phyloP scores from a whole-genome alignment of 2,329 filamentous ascomycete species.

The Aschersonia sp. region DNA sequence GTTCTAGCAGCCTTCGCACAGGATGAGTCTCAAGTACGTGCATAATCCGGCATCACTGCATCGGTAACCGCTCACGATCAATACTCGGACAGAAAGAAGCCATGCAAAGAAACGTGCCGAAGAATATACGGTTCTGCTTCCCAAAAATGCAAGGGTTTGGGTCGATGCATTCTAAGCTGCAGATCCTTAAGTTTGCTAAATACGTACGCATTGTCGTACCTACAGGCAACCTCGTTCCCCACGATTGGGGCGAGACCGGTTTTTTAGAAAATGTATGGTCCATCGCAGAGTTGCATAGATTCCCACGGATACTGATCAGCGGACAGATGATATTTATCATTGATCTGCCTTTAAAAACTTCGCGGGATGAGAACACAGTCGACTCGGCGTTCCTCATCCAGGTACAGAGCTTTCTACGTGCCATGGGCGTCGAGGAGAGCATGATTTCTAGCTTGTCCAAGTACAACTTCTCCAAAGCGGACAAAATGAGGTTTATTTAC shows the following conservation, averaged over 20 bases:
- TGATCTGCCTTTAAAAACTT: conserved; percentile 56
- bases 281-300: not conserved
- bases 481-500: conserved; percentile 65
- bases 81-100: conserved; percentile 22
- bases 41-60: not conserved
- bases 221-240: conserved; percentile 70
- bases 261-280: conserved; percentile 65
- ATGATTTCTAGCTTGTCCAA: conserved; percentile 54
- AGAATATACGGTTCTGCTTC: conserved; percentile 59
- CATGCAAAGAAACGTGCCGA: conserved; percentile 33
- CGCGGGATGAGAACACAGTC: conserved; percentile 11
- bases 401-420: conserved; percentile 54
- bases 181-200: conserved; percentile 64
- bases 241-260: conserved; percentile 81
- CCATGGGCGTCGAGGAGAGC: conserved; percentile 47
- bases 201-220: conserved; percentile 73
- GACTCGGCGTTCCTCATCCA: conserved; percentile 49
- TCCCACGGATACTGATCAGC: not conserved
- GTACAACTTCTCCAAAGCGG: conserved; percentile 71
- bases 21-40: conserved; percentile 34
- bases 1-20: conserved; percentile 42
- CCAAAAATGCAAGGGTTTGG: conserved; percentile 62
- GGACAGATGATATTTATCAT: conserved; percentile 78
- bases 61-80: conserved; percentile 3
- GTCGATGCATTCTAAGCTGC: conserved; percentile 88